Percentiles rank a stretch among this genome's conserved stretches.
Evolutionary conservation across 495 filamentous ascomycete species (phyloP).

Genomic region (Stereocaulon alpinum): DNA sequence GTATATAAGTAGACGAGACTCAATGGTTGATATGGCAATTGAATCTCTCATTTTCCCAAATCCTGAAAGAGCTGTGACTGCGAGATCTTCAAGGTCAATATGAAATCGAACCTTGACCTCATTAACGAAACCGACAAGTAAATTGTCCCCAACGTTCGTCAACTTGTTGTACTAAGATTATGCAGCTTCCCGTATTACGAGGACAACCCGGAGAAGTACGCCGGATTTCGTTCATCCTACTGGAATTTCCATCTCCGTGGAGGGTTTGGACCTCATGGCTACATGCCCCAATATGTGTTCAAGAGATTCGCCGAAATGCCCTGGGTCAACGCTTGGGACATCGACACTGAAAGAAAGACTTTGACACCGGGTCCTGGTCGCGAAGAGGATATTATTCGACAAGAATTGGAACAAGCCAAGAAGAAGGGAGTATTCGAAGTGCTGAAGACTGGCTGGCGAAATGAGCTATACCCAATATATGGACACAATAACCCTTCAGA

Average conservation of each 20-base stretch:
- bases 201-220: conserved; percentile 41
- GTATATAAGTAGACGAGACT: neutral
- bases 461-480: conserved; percentile 81
- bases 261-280: conserved; percentile 48
- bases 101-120: conserved; percentile 45
- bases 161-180: conserved; percentile 3
- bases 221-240: conserved; percentile 37
- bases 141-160: conserved; percentile 9
- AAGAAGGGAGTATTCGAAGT: conserved; percentile 55
- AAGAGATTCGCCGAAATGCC: conserved; percentile 34
- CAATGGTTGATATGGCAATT: neutral
- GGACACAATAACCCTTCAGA: conserved; percentile 44
- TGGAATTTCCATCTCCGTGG: conserved; percentile 46
- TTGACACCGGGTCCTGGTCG: conserved; percentile 36
- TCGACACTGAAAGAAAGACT: conserved; percentile 31
- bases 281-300: conserved; percentile 48
- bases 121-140: conserved; percentile 55
- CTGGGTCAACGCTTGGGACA: conserved; percentile 42
- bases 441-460: conserved; percentile 64
- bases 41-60: neutral
- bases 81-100: conserved; percentile 21
- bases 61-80: neutral
- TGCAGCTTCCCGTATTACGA: conserved; percentile 60
- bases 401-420: conserved; percentile 54
- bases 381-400: conserved; percentile 49